Base-by-base conservation (phyloP, 2,329 filamentous ascomycete genomes). In the Mycosphaerella arachidis region DNA sequence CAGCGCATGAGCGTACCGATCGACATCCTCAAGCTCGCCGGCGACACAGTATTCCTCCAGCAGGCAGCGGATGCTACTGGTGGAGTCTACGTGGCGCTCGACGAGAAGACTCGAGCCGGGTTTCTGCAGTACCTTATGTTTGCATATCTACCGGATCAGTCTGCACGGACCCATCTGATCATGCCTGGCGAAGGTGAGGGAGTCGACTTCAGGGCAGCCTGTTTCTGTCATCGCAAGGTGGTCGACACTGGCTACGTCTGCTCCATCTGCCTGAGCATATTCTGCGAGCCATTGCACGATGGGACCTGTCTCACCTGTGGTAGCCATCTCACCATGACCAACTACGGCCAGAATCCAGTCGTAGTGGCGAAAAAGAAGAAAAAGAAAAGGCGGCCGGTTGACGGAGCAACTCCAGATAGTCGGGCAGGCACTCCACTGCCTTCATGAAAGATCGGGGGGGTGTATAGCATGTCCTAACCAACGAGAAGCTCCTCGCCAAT, bases 201-300 rank as follows among this genome's bases (percentile, higher is more conserved):
- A 48, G 92, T 99, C 48, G 95, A 99, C 76, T 99, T 99, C 74
- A 86, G 94, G 48, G 93, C 95, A n/a, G 94, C 94, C 3, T 99
- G 94, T 73, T 99, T 99, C 78, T 99, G 94, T 73, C 94, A 99
- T 76, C 84, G 93, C 54, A 86, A 85, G 37, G 91, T 97, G 20
- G 88, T 99, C 48, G 91, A 97, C 75, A 86, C 92, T 1, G 94
- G 92, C 8, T 99, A 91, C 73, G 93, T 99, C 40, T 99, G 94
- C 79, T 96, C 91, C 62, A 92, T 99, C 67, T 99, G 94, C 72
- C 80, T 99, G 48, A 96, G 91, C 74, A 99, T 96, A 69, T 96
- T 96, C 73, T 96, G 92, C 77, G 79, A 83, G 48, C 82, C 84
- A 30, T 78, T 84, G 1, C 78, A 81, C 62, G 83, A 84, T 55